Base-by-base conservation (phyloP, 495 filamentous ascomycete species). In the Aspergillus cristatus region DNA sequence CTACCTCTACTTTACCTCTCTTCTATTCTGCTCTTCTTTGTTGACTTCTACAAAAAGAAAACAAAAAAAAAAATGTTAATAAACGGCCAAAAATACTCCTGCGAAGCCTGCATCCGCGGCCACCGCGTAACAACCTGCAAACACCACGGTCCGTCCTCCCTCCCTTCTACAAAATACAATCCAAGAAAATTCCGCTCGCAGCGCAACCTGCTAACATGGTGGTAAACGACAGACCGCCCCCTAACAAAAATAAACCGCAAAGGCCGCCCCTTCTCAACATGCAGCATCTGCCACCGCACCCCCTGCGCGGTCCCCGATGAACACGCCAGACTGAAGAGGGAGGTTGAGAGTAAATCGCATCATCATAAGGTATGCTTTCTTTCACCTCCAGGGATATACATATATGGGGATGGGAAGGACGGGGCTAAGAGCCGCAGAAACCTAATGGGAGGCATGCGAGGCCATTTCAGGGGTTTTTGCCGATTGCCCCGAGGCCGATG, bases 191-290 rank as follows among this genome's bases (percentile, higher is more conserved):
- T 15, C 18, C 24, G 24, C 13, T 3, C 17, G 18, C 17, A 37
- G 11, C 28, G 34, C 34, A 8, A 15, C 15, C 11, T 25, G 33
- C 16, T 16, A 18, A 42, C 40, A 34, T 22, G 3, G 31, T 11
- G 28, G 18, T 28, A 26, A 34, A 26, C 43, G n/a, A n/a, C 45
- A 95, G 91, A 97, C 65, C 84, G 91, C 50, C 84, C 84, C 43
- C 75, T 98, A 35, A 80, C 82, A 50, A 88, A 86, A 60, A 95
- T 97, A 71, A 90, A 91, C 68, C 89, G 93, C 60, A 97, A 98
- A 54, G 91, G 91, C 51, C 83, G 91, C 40, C 91, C 91, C 32
- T 90, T 97, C 45, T 89, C 90, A 47, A 90, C 95, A 76, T 98
- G 91, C 61, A 76, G 84, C 43, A 82, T 97, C 60, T 98, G 91